Base-by-base conservation (phyloP, 768 basidiomycete species). In the Cystobasidium onofrii region DNA sequence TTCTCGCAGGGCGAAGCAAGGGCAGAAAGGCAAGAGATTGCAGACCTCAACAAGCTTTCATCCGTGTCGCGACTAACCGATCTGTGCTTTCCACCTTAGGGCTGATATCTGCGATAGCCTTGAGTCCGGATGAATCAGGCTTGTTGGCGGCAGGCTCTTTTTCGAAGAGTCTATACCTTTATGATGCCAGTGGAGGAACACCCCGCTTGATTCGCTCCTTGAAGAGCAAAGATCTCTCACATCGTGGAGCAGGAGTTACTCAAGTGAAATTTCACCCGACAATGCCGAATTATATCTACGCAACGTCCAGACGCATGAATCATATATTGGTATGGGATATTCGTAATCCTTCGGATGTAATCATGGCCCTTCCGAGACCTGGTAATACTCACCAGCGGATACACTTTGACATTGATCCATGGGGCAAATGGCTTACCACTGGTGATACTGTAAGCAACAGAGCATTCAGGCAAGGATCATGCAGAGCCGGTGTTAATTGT, bases 81-180 rank as follows among this genome's bases (percentile, higher is more conserved):
- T 50, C 1, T 46, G 3, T 52, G 7, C 36, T 64, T 18, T 41
- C 29, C 9, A 25, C 0, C 1, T 6, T 69, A 92, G 92, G 94
- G 0, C 91, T 97, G 74, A 85, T 97, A 52, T 92, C 93, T 2
- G 82, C 91, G 0, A 81, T 98, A 3, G 87, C 90, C 0, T 92
- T 96, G 80, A 87, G 87, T 20, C 84, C 87, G 0, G 86, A 86
- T 55, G 83, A 85, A 39, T 81, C 83, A 0, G 87, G 87, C 46
- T 82, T 88, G 17, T 93, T 87, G 76, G 92, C 92, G 0, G 92
- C 90, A 7, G 92, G 92, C 0, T 89, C 86, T 6, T 86, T 91
- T 12, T 78, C 83, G 0, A 82, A 83, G 1, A 75, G 76, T 0
- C 77, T 82, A 6, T 78, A 79, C 0, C 70, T 83, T 1, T 84